A percentile compares a stretch with the other conserved stretches of the same genome.
Conservation (phyloP, 495 filamentous ascomycete genomes). For the Xylaria longipes region DNA sequence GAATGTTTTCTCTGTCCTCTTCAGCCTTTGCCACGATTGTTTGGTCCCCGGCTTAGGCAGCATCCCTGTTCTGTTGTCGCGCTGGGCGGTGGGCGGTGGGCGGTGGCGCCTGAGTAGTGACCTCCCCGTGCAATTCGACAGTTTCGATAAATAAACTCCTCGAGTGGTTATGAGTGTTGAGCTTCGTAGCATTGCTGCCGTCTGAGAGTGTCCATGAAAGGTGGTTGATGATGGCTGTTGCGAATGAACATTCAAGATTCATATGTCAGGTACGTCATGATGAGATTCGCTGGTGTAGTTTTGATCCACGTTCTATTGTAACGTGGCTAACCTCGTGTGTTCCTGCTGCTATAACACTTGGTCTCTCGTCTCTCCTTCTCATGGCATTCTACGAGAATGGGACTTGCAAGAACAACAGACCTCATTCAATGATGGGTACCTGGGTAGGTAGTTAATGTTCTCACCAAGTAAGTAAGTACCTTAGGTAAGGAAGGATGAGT, state of each 20-base stretch:
- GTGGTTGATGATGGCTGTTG: background rate
- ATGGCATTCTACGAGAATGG: background rate
- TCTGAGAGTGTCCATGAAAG: background rate
- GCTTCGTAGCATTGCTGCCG: background rate
- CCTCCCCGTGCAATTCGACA: too few species aligned
- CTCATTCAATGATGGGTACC: background rate
- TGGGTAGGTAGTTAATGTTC: too few species aligned
- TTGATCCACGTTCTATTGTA: background rate
- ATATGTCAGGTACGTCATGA: background rate
- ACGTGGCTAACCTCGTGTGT: background rate
- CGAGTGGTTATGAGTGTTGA: background rate
- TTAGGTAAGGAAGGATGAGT: too few species aligned
- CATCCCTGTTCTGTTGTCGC: background rate
- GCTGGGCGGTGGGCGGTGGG: background rate
- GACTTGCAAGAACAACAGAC: background rate
- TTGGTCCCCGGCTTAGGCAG: background rate
- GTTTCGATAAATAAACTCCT: background rate
- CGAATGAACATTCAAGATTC: background rate
- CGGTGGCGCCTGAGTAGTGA: constrained; percentile 17
- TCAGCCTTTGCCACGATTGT: background rate
- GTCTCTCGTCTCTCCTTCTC: background rate
- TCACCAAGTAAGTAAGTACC: too few species aligned
- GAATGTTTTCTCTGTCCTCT: background rate
- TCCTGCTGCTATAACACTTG: background rate
- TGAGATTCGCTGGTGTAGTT: background rate